phyloP scores from a whole-genome alignment of 768 basidiomycete genomes.

The Rhizopogon roseolus region DNA sequence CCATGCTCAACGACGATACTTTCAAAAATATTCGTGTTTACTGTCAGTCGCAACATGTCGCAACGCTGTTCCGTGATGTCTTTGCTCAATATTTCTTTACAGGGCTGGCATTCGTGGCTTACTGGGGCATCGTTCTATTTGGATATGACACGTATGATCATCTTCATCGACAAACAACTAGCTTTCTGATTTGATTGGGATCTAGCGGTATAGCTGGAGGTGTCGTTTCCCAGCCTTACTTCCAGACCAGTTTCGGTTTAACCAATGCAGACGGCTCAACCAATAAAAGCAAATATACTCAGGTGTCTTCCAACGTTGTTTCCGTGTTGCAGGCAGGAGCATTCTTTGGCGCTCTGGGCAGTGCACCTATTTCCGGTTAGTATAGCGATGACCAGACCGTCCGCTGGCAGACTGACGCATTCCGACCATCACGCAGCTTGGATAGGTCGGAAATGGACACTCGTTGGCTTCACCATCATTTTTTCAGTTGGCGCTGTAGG shows the following conservation, averaged over 20 bases:
- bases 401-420: not conserved
- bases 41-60: conserved; percentile 33
- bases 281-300: conserved; percentile 36
- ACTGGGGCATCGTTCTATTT: conserved; percentile 80
- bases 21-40: conserved; percentile 62
- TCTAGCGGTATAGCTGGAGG: conserved; percentile 61
- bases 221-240: conserved; percentile 60
- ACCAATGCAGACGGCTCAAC: conserved; percentile 37
- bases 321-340: too few relatives aligned
- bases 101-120: conserved; percentile 72
- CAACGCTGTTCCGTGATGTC: too few relatives aligned
- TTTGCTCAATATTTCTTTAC: not conserved
- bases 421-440: conserved; percentile 33
- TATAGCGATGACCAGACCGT: conserved; percentile 1
- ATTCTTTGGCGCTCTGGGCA: too few relatives aligned
- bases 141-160: conserved; percentile 67
- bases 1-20: conserved; percentile 3
- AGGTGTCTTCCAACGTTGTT: conserved; percentile 68
- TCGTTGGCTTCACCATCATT: conserved; percentile 55
- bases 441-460: conserved; percentile 62
- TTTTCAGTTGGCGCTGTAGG: conserved; percentile 70
- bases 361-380: conserved; percentile 65
- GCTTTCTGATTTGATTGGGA: not conserved
- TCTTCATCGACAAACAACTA: not conserved
- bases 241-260: conserved; percentile 60